Evolutionary conservation across 129 eudicot species (phyloP), one percentile per base, ranked within the genome.

Genomic region (Helichrysum umbraculigerum): DNA sequence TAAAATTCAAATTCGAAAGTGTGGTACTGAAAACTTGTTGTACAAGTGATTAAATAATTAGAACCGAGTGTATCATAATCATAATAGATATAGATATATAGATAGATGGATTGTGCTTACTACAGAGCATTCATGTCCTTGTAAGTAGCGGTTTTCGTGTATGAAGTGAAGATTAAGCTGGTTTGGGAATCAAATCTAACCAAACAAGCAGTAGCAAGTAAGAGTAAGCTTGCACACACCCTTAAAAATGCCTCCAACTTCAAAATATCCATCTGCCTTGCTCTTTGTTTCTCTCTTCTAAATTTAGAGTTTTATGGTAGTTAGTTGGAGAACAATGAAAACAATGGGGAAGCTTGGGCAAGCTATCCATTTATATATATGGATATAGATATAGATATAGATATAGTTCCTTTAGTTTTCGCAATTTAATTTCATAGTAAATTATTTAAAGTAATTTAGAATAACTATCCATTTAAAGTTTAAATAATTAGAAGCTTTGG

Each of bases 151-250:
- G 83, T 74, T 80, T 41, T 66, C 5, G 83, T 65, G 75, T 6
- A 80, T 19, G 79, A 74, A 51, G 33, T 22, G 75, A 80, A 80
- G 12, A 80, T 80, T 66, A 74, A 74, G 61, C 57, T 73, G 54
- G 83, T 80, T 74, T 80, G 83, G 35, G 79, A 20, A 67, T 80
- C 83, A 59, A 80, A 80, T 80, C 79, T 57, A 59, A 80, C 37
- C 79, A 80, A 74, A 54, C 70, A 66, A 67, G 83, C 79, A 74
- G 83, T 57, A 6, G 75, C 74, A 65, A 80, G 57, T 15, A 80
- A 67, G 58, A 80, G 75, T 65, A 73, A 73, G 70, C 17, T 67
- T 56, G 73, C 83, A 66, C 70, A 73, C 21, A 68, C 75, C 70
- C 83, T 74, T 66, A 80, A 52, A 74, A 41, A 22, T 80, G 71